Base-by-base conservation (phyloP, 305 asterid genomes). In the Fraxinus baroniana region DNA sequence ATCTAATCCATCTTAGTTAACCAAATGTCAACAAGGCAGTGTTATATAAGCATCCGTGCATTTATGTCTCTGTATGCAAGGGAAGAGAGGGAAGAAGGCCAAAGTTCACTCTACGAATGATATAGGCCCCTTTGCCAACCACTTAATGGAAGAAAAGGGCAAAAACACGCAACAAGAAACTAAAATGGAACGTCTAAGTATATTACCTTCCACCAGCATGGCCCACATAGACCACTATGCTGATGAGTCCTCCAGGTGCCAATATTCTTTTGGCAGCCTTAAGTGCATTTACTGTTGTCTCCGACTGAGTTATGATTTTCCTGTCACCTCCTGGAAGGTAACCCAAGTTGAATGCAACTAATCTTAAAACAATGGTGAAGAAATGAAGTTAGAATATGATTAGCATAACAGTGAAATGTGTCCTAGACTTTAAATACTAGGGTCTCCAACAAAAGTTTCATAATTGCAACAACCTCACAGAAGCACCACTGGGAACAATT, bases 291-390 rank as follows among this genome's bases (percentile, higher is more conserved):
- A 89, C 64, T 9, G 98, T 95, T 12, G 98, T 92, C 57, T 89
- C 92, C 0, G 94, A 80, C 87, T 83, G 87, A 0, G 98, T 93
- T 83, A 90, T 90, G 17, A 93, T 79, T 89, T 83, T 87, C 85
- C 92, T 95, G 89, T 90, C 90, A 35, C 97, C 94, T 79, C 99
- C 98, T 1, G 99, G 99, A 80, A 94, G 93, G 89, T 94, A 95
- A 5, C 99, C 99, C 94, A 95, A 86, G 88, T 94, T 93, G 97
- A 95, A 95, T 35, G 94, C 99, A 41, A 93, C 98, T 84, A 95
- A 86, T 89, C 99, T 95, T 79, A 78, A 85, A 30, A 79, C 52
- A 72, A 52, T 6, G 18, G 6, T 17, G 74, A 79, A 83, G 60
- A 76, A 64, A 55, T 7, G 44, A 77, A 7, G 82, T 57, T 68